Evolutionary conservation across 345 rosid genomes (phyloP), one percentile per base, ranked within the genome.

Genomic region (Psidium friedrichsthalianum): DNA sequence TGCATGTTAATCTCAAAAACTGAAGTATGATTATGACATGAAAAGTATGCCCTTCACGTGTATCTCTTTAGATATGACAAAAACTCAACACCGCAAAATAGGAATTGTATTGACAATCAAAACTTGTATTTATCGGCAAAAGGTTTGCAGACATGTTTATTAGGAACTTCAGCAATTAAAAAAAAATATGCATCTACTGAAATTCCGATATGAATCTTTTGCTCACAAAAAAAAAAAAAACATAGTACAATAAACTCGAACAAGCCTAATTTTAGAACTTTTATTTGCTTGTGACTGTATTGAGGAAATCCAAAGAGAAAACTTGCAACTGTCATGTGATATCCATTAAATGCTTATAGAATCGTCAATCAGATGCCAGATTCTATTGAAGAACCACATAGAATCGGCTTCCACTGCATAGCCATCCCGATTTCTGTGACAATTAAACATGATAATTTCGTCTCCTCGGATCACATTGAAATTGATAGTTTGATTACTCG

Each of bases 371-470:
- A 44, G 78, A 59, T 83, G 22, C 87, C 85, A 69, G 85, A 61
- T 47, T 83, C 85, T 82, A 56, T 85, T 85, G 87, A 82, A 82
- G 13, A 87, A 82, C 87, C 87, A 87, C 87, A 47, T 44, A 3
- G 61, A 61, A 56, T 87, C 89, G 16, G 89, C 85, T 85, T 87
- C 89, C 51, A 74, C 85, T 3, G 81, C 87, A 36, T 54, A 82
- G 11, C 85, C 87, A 74, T 87, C 87, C n/a, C 56, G 83, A 57
- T 88, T 86, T 15, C 85, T 82, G 54, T 88, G 85, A 88, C 90
- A 88, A 51, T 74, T 76, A 56, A 61, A 36, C 74, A 1, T 29
- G 21, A 29, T 29, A 29, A 61, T 15, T 61, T 29, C 36, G 18
- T 61, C 74, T 59, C 74, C 69, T 58, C 20, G 8, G 42, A 61